phyloP scores from a whole-genome alignment of 495 filamentous ascomycete species.

The Penicillium salamii region DNA sequence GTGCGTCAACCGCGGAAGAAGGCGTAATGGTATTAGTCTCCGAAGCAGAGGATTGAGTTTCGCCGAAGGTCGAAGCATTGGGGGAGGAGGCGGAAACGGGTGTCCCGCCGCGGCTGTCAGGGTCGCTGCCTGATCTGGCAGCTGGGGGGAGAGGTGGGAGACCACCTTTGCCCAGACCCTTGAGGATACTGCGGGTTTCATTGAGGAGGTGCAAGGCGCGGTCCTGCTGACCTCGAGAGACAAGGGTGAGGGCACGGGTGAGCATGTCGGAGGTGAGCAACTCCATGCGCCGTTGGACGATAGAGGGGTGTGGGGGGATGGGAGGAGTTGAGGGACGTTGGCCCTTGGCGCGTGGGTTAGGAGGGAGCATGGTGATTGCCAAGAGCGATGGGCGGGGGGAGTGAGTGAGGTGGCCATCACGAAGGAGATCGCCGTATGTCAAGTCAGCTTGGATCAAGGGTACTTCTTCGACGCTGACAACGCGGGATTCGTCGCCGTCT shows the following conservation, averaged over 20 bases:
- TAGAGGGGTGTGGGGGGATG: slow-evolving; percentile 91
- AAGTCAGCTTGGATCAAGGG: slow-evolving; percentile 95
- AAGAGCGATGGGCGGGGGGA: slow-evolving; percentile 85
- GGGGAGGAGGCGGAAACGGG: slow-evolving; percentile 36
- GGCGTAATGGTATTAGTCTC: slow-evolving; percentile 60
- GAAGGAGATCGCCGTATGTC: slow-evolving; percentile 88
- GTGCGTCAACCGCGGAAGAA: slow-evolving; percentile 68
- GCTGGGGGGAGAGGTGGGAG: slow-evolving; percentile 82
- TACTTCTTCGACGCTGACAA: slow-evolving; percentile 87
- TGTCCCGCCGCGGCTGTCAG: slow-evolving; percentile 36
- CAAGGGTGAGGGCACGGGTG: slow-evolving; percentile 84
- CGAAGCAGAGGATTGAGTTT: slow-evolving; percentile 41
- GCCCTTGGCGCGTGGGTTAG: slow-evolving; percentile 56
- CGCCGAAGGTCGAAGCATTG: slow-evolving; percentile 43
- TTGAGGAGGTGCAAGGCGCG: slow-evolving; percentile 86
- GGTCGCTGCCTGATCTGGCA: slow-evolving; percentile 34
- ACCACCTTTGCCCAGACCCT: slow-evolving; percentile 91
- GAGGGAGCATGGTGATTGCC: slow-evolving; percentile 98
- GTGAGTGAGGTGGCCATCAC: slow-evolving; percentile 85
- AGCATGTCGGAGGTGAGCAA: slow-evolving; percentile 98
- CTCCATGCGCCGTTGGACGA: slow-evolving; percentile 98
- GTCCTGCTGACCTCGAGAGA: slow-evolving; percentile 88
- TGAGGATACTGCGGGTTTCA: slow-evolving; percentile 93
- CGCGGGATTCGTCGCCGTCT: slow-evolving; percentile 82
- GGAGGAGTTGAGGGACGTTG: slow-evolving; percentile 69